Conservation (phyloP, 2,329 filamentous ascomycete genomes). For the Zalaria sp. region DNA sequence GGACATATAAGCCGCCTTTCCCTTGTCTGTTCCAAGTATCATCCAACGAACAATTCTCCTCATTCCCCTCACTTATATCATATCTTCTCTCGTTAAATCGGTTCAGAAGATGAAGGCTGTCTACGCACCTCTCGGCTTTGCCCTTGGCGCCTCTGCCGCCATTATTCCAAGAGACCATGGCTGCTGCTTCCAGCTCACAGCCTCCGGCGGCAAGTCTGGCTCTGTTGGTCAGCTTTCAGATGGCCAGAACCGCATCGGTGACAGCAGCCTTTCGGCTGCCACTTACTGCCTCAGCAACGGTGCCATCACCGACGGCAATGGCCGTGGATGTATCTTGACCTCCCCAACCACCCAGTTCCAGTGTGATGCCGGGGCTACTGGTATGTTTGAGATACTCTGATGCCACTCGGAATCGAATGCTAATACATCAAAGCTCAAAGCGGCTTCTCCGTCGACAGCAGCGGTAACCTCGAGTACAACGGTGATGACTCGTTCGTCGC, state of each 20-base stretch:
- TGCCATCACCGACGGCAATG: conserved; percentile 37
- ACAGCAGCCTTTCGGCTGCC: conserved; percentile 23
- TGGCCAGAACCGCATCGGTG: conserved; percentile 43
- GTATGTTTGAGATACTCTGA: not conserved
- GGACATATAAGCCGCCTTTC: not conserved
- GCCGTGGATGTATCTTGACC: conserved; percentile 48
- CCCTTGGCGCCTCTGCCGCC: conserved; percentile 5
- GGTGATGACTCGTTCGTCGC: conserved; percentile 41
- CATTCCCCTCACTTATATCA: not conserved
- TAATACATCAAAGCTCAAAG: conserved; percentile 18
- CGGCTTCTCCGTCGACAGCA: conserved; percentile 40
- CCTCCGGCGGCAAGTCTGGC: conserved; percentile 36
- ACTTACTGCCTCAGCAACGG: conserved; percentile 40
- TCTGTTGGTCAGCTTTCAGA: conserved; percentile 43
- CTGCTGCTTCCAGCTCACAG: conserved; percentile 36
- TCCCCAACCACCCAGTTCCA: conserved; percentile 43
- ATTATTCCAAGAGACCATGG: conserved; percentile 3
- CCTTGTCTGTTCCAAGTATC: not conserved
- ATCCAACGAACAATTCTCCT: not conserved
- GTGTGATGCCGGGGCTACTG: conserved; percentile 37
- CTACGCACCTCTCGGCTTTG: conserved; percentile 5
- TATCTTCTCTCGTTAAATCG: conserved; percentile 2
- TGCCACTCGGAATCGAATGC: not conserved
- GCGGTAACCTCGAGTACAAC: conserved; percentile 37
- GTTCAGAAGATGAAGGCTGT: conserved; percentile 4